Evolutionary conservation across 1,284 basidiomycete species (phyloP), one percentile per base, ranked within the genome.

Genomic region (Fomitopsis schrenkii): DNA sequence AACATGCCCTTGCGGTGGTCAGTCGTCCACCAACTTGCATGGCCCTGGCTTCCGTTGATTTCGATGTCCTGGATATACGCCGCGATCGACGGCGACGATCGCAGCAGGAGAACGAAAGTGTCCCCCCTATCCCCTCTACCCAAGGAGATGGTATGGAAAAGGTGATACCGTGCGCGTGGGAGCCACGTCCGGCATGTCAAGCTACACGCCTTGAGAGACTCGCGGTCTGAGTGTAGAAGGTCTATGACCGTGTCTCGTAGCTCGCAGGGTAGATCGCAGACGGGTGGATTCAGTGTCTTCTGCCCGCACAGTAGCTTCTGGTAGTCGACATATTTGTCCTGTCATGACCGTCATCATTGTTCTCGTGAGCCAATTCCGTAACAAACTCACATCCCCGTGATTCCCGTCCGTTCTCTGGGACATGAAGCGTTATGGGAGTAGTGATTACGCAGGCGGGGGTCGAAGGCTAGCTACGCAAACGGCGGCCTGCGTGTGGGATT

Each of bases 181-280:
- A 75, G 69, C 76, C 76, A 78, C 7, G 69, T 61, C 58, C 68
- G 73, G 64, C 71, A 75, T n/a, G 74, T 73, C 10, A 76, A 67
- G 58, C 69, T 70, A 65, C 75, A 76, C 0, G 68, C 59, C 30
- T 62, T 63, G 38, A 78, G 71, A 8, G 71, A 63, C 15, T 50
- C 22, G 14, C 28, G 59, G 63, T 77, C 72, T 56, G 64, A 56
- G 48, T 68, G 68, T 4, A 75, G 65, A 26, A 66, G 65, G 61
- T 72, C 72, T 36, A 76, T 70, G 61, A 77, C 67, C 9, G 65
- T 55, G 61, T 76, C 75, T 50, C 71, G 61, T 17, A 76, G 64
- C 58, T 77, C 76, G 58, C 63, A 60, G n/a, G 72, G 69, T 14
- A 75, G 52, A 35, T 22, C 35, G 22, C n/a, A 28, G 52, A 54